Evolutionary conservation across 2,329 filamentous ascomycete genomes (phyloP), one percentile per base, ranked within the genome.

Genomic region (Aspergillus brasiliensis): DNA sequence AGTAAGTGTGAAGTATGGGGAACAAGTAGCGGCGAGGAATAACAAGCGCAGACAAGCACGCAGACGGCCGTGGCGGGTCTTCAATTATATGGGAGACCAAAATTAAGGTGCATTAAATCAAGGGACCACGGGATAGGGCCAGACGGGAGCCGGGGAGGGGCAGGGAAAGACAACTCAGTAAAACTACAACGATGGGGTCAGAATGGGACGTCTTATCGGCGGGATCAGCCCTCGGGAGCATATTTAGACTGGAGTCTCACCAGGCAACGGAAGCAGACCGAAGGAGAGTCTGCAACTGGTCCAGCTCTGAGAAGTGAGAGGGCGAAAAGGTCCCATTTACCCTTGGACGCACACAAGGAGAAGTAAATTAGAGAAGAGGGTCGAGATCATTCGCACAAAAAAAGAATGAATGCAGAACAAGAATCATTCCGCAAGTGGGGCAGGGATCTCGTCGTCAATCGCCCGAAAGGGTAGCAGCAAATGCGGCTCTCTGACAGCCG

Each of bases 401-500:
- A 40, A 57, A 42, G 38, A 54, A 57, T 21, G 28, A 37, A 57
- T 58, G 51, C 56, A 59, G 61, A 59, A 61, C 49, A 53, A 54
- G 57, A 57, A 57, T 31, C 52, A 56, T 37, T 34, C 23, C 42
- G 51, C 40, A 56, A 55, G 65, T 67, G 65, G 65, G 65, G 65
- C 61, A 61, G 51, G 31, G 62, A 53, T 47, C 51, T 38, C 56
- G 34, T 55, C 51, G 51, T 57, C 53, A 42, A 58, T 61, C 44
- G 59, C 55, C 53, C 56, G 37, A 52, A 56, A 47, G 51, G 49
- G 48, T 40, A 44, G 57, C 49, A 54, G 38, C 19, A 46, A 25
- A 60, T 64, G 65, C 63, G 63, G 63, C 63, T 66, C 63, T 62
- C 62, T 59, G 47, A 58, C 34, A 34, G 48, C 61, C 48, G 48